Conservation (phyloP, 495 filamentous ascomycete genomes). For the Trichoderma erinaceum region DNA sequence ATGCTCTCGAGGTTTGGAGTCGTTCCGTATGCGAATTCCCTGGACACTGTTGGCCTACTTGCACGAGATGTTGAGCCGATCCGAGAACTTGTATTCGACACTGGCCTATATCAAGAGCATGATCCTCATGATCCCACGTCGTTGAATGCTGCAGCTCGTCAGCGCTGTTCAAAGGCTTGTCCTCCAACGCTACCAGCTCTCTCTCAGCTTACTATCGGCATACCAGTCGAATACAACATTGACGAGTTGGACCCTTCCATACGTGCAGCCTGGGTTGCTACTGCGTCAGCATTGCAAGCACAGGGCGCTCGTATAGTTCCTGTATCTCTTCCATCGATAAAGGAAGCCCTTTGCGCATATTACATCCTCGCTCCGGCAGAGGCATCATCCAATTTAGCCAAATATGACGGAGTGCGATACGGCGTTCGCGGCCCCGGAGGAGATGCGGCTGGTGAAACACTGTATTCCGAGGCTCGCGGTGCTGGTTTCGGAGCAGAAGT, state of each 20-base stretch:
- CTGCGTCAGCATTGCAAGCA: conserved; percentile 48
- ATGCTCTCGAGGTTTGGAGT: conserved; percentile 78
- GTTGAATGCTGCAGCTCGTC: conserved; percentile 50
- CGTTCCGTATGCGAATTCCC: conserved; percentile 87
- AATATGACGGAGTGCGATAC: conserved; percentile 93
- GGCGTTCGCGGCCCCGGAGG: conserved; percentile 49
- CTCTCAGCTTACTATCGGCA: conserved; percentile 54
- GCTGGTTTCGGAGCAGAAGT: conserved; percentile 78
- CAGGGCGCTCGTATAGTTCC: conserved; percentile 64
- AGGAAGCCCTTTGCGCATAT: conserved; percentile 82
- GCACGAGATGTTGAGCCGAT: conserved; percentile 45
- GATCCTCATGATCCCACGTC: conserved; percentile 77
- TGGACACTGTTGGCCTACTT: conserved; percentile 89
- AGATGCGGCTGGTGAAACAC: conserved; percentile 39
- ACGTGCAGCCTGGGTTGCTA: conserved; percentile 59
- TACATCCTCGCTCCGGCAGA: conserved; percentile 94
- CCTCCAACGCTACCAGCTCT: conserved; percentile 18
- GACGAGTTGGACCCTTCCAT: conserved; percentile 62
- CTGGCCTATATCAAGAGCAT: conserved; percentile 40
- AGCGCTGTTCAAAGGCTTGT: conserved; percentile 41
- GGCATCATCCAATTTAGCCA: conserved; percentile 94
- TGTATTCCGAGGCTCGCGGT: conserved; percentile 71
- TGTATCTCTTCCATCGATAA: conserved; percentile 79
- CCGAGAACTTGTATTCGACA: conserved; percentile 49
- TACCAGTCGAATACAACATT: conserved; percentile 86